phyloP scores from a whole-genome alignment of 371 early-diverging fungal genomes.

The Apophysomyces sp. region DNA sequence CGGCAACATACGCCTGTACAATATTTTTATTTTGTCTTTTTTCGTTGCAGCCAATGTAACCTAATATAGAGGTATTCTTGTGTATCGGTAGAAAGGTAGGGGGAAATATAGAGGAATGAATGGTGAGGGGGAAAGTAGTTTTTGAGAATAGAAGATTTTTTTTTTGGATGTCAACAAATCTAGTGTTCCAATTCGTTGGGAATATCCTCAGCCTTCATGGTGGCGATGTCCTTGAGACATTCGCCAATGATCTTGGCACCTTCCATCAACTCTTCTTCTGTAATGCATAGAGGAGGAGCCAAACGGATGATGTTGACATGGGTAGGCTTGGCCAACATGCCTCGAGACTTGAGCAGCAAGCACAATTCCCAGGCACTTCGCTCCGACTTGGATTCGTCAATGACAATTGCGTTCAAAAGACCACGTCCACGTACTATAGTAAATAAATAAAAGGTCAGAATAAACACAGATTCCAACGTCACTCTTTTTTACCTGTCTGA shows the following conservation, averaged over 20 bases:
- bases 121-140: background rate
- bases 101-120: background rate
- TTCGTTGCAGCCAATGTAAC: too few species aligned
- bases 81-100: too few species aligned
- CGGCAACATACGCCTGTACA: too few species aligned
- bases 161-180: background rate
- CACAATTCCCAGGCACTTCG: conserved; percentile 98
- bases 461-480: background rate
- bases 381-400: conserved; percentile 80
- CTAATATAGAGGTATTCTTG: too few species aligned
- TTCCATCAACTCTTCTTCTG: conserved; percentile 81
- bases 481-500: conserved; percentile 46
- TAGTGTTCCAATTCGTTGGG: conserved; percentile 30
- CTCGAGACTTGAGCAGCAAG: conserved; percentile 87
- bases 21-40: too few species aligned
- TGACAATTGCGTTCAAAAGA: conserved; percentile 94
- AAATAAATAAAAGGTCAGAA: background rate
- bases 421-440: conserved; percentile 88
- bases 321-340: conserved; percentile 97
- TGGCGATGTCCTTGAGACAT: conserved; percentile 68
- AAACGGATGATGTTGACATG: conserved; percentile 97
- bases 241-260: conserved; percentile 83
- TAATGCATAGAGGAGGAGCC: conserved; percentile 94
- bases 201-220: conserved; percentile 55
- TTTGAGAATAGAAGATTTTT: background rate